Evolutionary conservation across 1,284 basidiomycete species (phyloP), one percentile per base, ranked within the genome.

Genomic region (Ceratobasidium sp.): DNA sequence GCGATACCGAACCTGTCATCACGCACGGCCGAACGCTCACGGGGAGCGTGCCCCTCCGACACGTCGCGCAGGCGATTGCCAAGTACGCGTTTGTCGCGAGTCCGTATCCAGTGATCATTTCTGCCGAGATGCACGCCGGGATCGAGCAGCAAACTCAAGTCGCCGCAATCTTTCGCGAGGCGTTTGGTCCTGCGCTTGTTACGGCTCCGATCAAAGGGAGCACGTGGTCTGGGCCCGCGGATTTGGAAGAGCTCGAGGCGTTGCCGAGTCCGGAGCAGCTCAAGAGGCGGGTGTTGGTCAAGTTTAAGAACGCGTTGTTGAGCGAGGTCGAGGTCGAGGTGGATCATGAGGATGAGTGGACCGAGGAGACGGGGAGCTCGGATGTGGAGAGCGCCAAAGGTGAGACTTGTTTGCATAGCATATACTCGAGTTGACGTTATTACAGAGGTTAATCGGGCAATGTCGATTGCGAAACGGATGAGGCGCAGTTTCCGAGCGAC

Each of bases 21-120:
- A 96, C 93, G 81, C 98, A 99, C 82, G 96, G 96, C 41, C 94
- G 93, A 79, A 99, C 97, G 0, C 87, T 99, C 44, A 99, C 97
- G 0, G 91, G 93, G 35, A 95, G 94, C 80, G 92, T 99, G 2
- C 87, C 95, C 0, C 88, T 96, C 2, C 91, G 94, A 33, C 95
- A 96, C 80, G 92, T 97, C 68, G 95, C 96, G 83, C 87, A 90
- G 50, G 96, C 96, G 0, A 95, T 99, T 82, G 89, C 90, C 35
- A 95, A 95, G 83, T 99, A 99, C 82, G 97, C 95, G 0, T 99
- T 99, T 83, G 91, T 95, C 50, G 90, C 94, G 0, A 98, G 96
- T 1, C 95, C 96, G 0, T 99, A 97, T 83, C 97, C 97, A 0
- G 88, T 99, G 81, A 94, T 99, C 83, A 93, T 99, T 79, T 98